A percentile compares a stretch with the other conserved stretches of the same genome.
These are phyloP conservation scores for Mycena venus DNA, from an alignment of 768 basidiomycete species.

Conservation along the genomic window DNA sequence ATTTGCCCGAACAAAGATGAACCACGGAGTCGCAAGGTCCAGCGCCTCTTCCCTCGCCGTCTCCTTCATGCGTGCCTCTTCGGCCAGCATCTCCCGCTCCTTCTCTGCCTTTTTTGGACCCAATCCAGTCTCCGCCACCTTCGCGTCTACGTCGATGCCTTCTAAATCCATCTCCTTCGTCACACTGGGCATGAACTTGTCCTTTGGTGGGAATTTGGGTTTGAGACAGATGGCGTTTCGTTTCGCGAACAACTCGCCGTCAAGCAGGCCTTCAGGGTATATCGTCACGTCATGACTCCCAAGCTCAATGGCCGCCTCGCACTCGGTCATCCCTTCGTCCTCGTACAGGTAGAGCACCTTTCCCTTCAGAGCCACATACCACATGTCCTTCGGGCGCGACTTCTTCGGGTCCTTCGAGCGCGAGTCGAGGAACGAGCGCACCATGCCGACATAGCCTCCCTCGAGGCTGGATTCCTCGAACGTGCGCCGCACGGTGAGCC, in stretches of 20 bases:
- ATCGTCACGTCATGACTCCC: constrained; percentile 82
- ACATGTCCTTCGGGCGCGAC: constrained; percentile 91
- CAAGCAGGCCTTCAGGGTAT: constrained; percentile 79
- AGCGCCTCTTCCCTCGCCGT: constrained; percentile 64
- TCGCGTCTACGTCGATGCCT: constrained; percentile 46
- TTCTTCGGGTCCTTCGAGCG: constrained; percentile 88
- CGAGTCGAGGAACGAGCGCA: constrained; percentile 84
- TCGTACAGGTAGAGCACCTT: constrained; percentile 94
- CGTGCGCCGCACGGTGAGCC: constrained; percentile 86
- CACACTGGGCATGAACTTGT: constrained; percentile 60
- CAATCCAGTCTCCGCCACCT: constrained; percentile 42
- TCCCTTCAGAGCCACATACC: constrained; percentile 93
- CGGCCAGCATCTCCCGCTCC: constrained; percentile 50
- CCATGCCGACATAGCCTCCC: constrained; percentile 82
- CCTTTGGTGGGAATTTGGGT: constrained; percentile 56
- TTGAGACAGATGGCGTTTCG: constrained; percentile 88
- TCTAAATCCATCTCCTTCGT: constrained; percentile 66
- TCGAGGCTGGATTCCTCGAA: constrained; percentile 78
- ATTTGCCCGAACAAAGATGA: constrained; percentile 90
- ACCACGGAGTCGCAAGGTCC: constrained; percentile 82
- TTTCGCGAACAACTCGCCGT: constrained; percentile 93
- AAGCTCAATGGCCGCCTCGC: constrained; percentile 91
- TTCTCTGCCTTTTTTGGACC: constrained; percentile 50
- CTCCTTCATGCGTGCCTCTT: constrained; percentile 58
- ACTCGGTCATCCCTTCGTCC: constrained; percentile 91